phyloP scores from a whole-genome alignment of 1,284 basidiomycete genomes.

The Ganoderma leucocontextum region DNA sequence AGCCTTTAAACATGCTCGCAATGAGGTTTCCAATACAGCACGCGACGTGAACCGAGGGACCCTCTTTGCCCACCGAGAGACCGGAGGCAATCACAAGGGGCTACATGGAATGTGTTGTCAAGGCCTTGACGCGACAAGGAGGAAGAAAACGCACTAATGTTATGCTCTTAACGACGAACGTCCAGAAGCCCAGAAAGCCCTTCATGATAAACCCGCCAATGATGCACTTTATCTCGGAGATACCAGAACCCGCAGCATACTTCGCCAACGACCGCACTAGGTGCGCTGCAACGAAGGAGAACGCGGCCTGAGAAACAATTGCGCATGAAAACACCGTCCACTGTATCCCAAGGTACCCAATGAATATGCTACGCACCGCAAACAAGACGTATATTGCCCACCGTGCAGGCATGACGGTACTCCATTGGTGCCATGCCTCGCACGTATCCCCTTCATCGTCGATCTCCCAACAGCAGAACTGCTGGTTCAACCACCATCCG shows the following conservation, averaged over 20 bases:
- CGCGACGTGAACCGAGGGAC: constrained; percentile 97
- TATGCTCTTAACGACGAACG: constrained; percentile 91
- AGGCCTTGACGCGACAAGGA: neutral
- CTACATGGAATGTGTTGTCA: constrained; percentile 50
- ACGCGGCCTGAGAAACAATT: constrained; percentile 60
- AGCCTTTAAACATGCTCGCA: constrained; percentile 82
- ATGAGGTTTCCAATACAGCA: constrained; percentile 93
- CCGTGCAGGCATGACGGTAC: constrained; percentile 73
- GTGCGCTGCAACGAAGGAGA: constrained; percentile 87
- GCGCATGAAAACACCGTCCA: constrained; percentile 8
- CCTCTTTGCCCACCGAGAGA: constrained; percentile 97
- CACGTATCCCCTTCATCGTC: constrained; percentile 83
- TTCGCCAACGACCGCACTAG: constrained; percentile 91
- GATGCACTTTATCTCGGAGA: constrained; percentile 99
- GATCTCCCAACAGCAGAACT: constrained; percentile 98
- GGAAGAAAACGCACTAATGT: constrained; percentile 75
- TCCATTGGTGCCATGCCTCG: constrained; percentile 95
- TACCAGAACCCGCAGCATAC: constrained; percentile 97
- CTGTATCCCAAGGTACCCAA: neutral
- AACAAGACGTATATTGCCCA: constrained; percentile 91
- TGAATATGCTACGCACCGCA: constrained; percentile 67
- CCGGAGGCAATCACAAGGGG: constrained; percentile 98
- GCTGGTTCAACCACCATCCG: constrained; percentile 98
- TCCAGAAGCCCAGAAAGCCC: constrained; percentile 90
- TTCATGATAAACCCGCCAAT: constrained; percentile 97